Evolutionary conservation across 331 rosid genomes (phyloP), one percentile per base, ranked within the genome.

Genomic region (Rhamnella rubrinervis): DNA sequence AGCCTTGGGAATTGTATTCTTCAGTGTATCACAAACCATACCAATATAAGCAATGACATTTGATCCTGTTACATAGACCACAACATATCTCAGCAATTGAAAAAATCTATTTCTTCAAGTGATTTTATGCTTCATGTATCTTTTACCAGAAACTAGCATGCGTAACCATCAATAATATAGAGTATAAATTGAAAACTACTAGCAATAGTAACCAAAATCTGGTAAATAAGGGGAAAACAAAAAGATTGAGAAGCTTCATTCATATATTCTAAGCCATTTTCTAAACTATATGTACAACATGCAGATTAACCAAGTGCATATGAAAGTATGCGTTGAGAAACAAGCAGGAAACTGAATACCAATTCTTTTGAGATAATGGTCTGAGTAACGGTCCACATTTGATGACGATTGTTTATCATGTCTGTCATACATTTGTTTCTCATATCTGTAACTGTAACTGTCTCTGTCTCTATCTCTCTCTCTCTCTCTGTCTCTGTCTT

Each of bases 1-100:
- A 35, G 99, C 97, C 89, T 95, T 95, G 10, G 99, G 99, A 78
- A 95, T 79, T n/a, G 99, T 85, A 87, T 83, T 82, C 76, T 84
- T 91, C 51, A 95, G 87, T 0, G 93, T 87, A 31, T 91, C 99
- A 55, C 89, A 88, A 55, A 95, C 96, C 99, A 95, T 91, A 53
- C 60, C 76, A 70, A 95, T 95, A 66, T 95, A 95, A 60, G 96
- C 65, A 61, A n/a, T 95, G 44, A 95, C 99, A 66, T 95, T 95
- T 75, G 97, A 83, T 55, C 92, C 99, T 95, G 93, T 56, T 81
- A 81, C 83, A 81, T 75, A 76, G 26, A 51, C 57, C n/a, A 59
- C 10, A 66, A 12, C 28, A 61, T 53, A 68, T 59, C 69, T 67
- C 59, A 49, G 58, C 60, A 66, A 16, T 49, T 39, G 35, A 16